Conservation (phyloP, 768 basidiomycete genomes). For the Russula sp. region DNA sequence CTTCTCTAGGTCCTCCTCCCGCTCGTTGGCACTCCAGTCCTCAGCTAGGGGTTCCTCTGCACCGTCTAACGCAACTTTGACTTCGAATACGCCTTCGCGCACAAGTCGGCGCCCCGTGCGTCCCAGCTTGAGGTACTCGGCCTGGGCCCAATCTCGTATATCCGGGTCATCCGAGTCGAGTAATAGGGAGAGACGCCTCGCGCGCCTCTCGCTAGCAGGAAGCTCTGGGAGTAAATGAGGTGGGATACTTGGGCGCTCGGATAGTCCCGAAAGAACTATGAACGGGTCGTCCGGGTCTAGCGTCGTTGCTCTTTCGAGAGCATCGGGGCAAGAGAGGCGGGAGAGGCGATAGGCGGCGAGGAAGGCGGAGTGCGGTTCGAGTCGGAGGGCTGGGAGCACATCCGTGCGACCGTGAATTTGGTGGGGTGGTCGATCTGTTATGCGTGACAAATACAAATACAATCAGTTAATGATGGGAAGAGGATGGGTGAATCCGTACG, state of each 20-base stretch:
- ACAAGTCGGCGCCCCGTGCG: constrained; percentile 16
- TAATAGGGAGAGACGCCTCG: constrained; percentile 17
- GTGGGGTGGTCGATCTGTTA: constrained; percentile 14
- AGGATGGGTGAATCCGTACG: not conserved
- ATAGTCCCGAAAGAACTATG: not conserved
- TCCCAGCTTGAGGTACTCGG: constrained; percentile 22
- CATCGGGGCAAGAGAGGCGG: constrained; percentile 15
- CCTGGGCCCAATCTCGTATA: constrained; percentile 21
- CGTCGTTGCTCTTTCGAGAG: constrained; percentile 7
- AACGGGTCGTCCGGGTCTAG: constrained; percentile 9
- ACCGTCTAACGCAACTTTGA: constrained; percentile 10
- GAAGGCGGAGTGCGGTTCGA: constrained; percentile 21
- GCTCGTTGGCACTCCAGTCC: constrained; percentile 14
- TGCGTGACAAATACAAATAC: no score
- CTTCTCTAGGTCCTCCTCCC: constrained; percentile 18
- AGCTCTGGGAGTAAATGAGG: constrained; percentile 16
- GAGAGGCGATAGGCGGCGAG: constrained; percentile 20
- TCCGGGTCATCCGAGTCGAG: constrained; percentile 21
- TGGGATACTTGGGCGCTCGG: constrained; percentile 9
- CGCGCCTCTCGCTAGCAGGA: constrained; percentile 11
- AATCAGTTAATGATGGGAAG: not conserved
- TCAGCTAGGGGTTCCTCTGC: constrained; percentile 4
- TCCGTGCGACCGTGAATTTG: constrained; percentile 22
- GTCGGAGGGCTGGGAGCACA: constrained; percentile 21
- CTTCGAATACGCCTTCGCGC: constrained; percentile 20